Evolutionary conservation across 2,329 filamentous ascomycete genomes (phyloP).

Genomic region (Metarhizium guizhouense): DNA sequence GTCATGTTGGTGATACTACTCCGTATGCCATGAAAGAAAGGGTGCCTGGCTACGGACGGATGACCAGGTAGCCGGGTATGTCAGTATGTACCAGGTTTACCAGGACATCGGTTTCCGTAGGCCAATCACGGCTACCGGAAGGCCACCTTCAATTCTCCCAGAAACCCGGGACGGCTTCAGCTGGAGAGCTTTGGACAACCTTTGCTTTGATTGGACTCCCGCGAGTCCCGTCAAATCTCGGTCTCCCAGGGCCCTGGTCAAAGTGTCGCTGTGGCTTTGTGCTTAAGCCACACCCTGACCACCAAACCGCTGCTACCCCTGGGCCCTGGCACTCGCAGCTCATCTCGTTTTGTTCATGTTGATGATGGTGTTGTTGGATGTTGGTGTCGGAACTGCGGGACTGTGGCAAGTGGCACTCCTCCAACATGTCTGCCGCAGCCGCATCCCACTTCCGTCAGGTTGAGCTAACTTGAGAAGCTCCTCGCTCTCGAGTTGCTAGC

Average conservation of each 20-base stretch:
- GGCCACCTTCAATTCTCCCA: background rate
- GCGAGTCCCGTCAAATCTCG: slow-evolving; percentile 4
- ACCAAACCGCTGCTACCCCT: background rate
- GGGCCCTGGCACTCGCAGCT: background rate
- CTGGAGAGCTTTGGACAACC: background rate
- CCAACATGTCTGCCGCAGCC: background rate
- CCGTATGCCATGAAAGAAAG: background rate
- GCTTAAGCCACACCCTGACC: background rate
- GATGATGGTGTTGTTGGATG: no score
- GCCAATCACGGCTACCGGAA: background rate
- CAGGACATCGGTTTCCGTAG: background rate
- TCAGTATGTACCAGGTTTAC: no score
- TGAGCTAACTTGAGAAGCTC: background rate
- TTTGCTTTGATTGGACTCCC: background rate
- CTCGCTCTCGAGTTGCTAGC: background rate
- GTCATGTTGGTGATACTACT: background rate
- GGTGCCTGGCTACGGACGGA: background rate
- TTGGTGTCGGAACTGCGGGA: no score
- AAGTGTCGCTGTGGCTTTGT: background rate
- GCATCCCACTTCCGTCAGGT: background rate
- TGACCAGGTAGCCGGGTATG: slow-evolving; percentile 4
- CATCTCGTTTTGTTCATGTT: no score
- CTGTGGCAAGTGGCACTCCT: background rate
- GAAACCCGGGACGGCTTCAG: slow-evolving; percentile 3
- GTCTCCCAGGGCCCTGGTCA: background rate